phyloP scores from a whole-genome alignment of 345 rosid genomes.

The Garcia nutans region DNA sequence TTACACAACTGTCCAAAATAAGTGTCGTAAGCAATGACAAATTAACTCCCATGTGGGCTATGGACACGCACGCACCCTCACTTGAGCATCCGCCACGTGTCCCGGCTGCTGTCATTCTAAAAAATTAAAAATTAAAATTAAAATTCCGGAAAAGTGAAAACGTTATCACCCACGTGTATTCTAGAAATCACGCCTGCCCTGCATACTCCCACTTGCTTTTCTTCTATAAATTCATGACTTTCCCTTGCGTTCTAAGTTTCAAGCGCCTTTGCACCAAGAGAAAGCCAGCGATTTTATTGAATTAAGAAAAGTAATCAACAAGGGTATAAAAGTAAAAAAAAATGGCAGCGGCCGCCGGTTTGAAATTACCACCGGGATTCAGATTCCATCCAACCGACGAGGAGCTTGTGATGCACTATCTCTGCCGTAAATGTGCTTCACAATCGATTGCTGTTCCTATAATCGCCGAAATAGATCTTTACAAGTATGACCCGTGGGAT shows the following conservation, averaged over 20 bases:
- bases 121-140: neutral
- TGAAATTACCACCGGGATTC: conserved; percentile 87
- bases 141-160: conserved; percentile 12
- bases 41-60: conserved; percentile 42
- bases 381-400: conserved; percentile 97
- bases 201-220: conserved; percentile 18
- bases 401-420: conserved; percentile 88
- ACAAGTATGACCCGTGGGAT: conserved; percentile 81
- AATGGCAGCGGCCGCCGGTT: conserved; percentile 37
- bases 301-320: neutral
- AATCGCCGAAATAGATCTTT: conserved; percentile 79
- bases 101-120: conserved; percentile 14
- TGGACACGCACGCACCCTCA: conserved; percentile 40
- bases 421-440: conserved; percentile 78
- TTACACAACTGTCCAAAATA: conserved; percentile 57
- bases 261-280: conserved; percentile 30
- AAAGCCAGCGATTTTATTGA: neutral
- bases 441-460: conserved; percentile 71
- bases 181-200: conserved; percentile 45
- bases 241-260: conserved; percentile 57
- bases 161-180: conserved; percentile 42
- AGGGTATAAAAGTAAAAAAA: conserved; percentile 19
- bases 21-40: conserved; percentile 84
- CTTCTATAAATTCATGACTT: conserved; percentile 50
- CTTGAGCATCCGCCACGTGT: conserved; percentile 58